Evolutionary conservation across 1,284 basidiomycete genomes (phyloP), one percentile per base, ranked within the genome.

Genomic region (Ganoderma lucidum): DNA sequence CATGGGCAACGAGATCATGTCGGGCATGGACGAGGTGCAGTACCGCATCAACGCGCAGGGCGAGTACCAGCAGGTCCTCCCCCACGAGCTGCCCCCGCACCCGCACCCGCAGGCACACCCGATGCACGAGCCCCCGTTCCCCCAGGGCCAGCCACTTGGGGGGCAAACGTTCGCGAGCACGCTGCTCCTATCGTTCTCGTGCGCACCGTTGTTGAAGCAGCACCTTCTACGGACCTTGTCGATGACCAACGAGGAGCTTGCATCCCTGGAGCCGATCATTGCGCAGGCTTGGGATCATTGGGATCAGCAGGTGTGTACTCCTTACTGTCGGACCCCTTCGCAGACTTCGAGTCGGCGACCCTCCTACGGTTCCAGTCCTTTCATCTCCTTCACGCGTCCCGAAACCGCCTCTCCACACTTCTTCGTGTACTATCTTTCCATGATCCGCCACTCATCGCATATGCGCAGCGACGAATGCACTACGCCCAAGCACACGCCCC

Each of bases 281-380:
- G 92, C 93, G 3, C 89, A 91, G 63, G 92, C 92, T 30, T 94
- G 91, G 86, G 93, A 94, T 71, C 89, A 90, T 62, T 94, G 93
- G 93, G 90, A 94, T 76, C 87, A 88, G 71, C 88, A 91, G 80
- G 92, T 93, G 74, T 68, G 86, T 76, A 41, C 17, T 48, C 37
- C n/a, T 41, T 59, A 23, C 51, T 32, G 10, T 59, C 53, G 44
- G 63, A 35, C 32, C 44, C 37, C 58, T 19, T 41, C 61, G 19
- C 45, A 35, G 19, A 19, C 30, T 19, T 8, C 15, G 8, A 28
- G 39, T 45, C 56, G 41, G 30, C 58, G n/a, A 23, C 51, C 39
- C 30, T 48, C 30, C 28, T 19, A 44, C 53, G 4, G 35, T 35
- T 35, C 35, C 8, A 3, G 35, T 32, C 51, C 23, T n/a, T 12